These are phyloP conservation scores for Trichoderma polysporum DNA, from an alignment of 2,329 filamentous ascomycete species.

Conservation along the genomic window DNA sequence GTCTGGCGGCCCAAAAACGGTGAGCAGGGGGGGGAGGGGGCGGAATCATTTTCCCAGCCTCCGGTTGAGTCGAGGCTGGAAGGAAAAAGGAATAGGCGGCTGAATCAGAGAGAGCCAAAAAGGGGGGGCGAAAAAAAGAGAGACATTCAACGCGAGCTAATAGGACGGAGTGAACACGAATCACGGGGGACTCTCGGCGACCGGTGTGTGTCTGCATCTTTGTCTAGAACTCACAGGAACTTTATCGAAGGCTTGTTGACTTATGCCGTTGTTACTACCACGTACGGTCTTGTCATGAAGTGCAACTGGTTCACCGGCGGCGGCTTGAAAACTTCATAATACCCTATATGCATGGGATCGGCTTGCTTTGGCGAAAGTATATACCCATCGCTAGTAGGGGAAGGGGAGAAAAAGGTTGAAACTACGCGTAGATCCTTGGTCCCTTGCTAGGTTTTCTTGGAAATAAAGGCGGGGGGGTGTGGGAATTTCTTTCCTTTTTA, in stretches of 20 bases:
- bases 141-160: conserved; percentile 3
- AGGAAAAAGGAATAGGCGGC: conserved; percentile 2
- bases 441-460: not conserved
- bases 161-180: not conserved
- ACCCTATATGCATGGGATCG: not conserved
- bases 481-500: not conserved
- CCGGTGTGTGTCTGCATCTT: not conserved
- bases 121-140: not conserved
- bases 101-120: not conserved
- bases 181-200: conserved; percentile 1
- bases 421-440: conserved; percentile 7
- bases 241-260: not conserved
- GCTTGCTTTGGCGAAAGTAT: not conserved
- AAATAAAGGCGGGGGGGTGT: not conserved
- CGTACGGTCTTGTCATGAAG: too few relatives aligned
- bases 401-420: not conserved
- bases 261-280: too few relatives aligned
- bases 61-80: not conserved
- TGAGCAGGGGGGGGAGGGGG: not conserved
- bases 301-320: not conserved
- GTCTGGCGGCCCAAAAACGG: not conserved
- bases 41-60: not conserved
- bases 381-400: not conserved
- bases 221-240: conserved; percentile 1
- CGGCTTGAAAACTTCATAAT: too few relatives aligned